Conservation (phyloP, 2,329 filamentous ascomycete species). For the Sclerotinia borealis region DNA sequence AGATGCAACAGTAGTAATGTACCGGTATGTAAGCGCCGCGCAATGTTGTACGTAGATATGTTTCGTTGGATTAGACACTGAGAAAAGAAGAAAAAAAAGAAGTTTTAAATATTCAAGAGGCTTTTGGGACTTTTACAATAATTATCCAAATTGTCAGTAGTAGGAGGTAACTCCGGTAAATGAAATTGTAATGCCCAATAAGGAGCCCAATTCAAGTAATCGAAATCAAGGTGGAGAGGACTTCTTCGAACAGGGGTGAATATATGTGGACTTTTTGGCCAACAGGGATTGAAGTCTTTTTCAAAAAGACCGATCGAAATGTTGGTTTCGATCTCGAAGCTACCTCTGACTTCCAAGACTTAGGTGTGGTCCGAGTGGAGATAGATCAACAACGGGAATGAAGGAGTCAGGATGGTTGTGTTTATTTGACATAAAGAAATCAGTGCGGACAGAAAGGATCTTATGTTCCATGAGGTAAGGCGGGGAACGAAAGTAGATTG, state of each 20-base stretch:
- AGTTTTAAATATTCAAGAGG: neutral
- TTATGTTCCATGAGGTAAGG: neutral
- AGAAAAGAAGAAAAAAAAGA: neutral
- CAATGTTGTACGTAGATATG: neutral
- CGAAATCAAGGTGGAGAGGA: neutral
- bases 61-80: neutral
- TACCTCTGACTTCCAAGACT: too few relatives aligned
- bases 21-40: neutral
- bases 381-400: neutral
- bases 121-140: neutral
- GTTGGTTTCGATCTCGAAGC: slow-evolving; percentile 4
- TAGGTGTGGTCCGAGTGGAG: neutral
- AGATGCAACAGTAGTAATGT: neutral
- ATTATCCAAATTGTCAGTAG: neutral
- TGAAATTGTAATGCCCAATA: neutral
- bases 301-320: neutral
- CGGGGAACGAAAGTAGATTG: neutral
- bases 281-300: neutral
- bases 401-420: neutral
- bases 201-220: neutral
- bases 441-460: neutral
- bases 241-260: too few relatives aligned
- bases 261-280: too few relatives aligned
- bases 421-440: slow-evolving; percentile 4
- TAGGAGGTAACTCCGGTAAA: neutral